Evolutionary conservation across 1,139 yeast genomes (phyloP).

Genomic region (Wickerhamiella pararugosa): DNA sequence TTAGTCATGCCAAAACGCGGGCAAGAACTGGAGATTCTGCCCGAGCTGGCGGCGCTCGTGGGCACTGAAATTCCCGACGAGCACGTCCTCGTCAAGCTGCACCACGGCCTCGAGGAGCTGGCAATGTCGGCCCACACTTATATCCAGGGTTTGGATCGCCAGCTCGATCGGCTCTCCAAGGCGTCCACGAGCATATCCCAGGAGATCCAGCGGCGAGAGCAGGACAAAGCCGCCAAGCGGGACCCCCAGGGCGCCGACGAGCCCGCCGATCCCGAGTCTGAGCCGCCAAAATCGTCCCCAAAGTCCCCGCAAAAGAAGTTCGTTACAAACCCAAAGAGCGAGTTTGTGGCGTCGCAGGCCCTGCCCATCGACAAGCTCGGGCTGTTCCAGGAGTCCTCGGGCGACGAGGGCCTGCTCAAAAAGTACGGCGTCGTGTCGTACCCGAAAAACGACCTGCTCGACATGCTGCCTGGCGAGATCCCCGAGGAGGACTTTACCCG

Average conservation of each 20-base stretch:
- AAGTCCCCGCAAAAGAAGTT: conserved; percentile 28
- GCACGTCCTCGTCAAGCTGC: conserved; percentile 11
- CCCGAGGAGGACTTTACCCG: conserved; percentile 81
- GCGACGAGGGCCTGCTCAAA: conserved; percentile 56
- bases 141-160: conserved; percentile 12
- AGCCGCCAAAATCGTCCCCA: neutral
- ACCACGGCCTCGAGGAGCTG: conserved; percentile 14
- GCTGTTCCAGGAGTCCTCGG: conserved; percentile 48
- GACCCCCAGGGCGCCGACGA: neutral
- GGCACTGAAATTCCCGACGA: conserved; percentile 13
- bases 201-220: conserved; percentile 9
- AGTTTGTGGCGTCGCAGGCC: conserved; percentile 59
- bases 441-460: conserved; percentile 64
- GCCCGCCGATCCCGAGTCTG: conserved; percentile 1
- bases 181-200: conserved; percentile 12
- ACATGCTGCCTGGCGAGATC: conserved; percentile 69
- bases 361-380: conserved; percentile 61
- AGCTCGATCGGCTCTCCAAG: conserved; percentile 12
- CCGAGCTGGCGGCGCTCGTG: conserved; percentile 2
- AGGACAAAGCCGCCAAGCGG: conserved; percentile 2
- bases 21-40: too few relatives aligned
- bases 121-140: conserved; percentile 14
- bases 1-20: too few relatives aligned
- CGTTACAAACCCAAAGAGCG: conserved; percentile 63
- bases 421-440: conserved; percentile 82